Evolutionary conservation across 257 asterid species (phyloP).

Genomic region (Osmanthus fragrans): DNA sequence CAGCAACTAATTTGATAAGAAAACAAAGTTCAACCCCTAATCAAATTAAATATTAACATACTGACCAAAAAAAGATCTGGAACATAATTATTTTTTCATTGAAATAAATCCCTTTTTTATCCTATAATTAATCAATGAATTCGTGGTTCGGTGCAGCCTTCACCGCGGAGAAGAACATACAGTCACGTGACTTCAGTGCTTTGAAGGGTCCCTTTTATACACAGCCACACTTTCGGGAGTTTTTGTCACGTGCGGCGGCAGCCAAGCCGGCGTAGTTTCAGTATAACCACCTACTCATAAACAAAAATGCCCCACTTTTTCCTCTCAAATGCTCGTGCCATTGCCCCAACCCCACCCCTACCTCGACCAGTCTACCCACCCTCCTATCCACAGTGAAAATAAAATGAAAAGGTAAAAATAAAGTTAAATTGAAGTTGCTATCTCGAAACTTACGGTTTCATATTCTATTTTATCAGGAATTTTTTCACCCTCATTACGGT

Average conservation of each 20-base stretch:
- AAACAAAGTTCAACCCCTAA: not conserved
- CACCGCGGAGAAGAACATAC: not conserved
- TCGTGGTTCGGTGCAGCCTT: not conserved
- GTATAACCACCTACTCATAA: not conserved
- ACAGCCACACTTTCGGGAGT: constrained; percentile 3
- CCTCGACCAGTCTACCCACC: not conserved
- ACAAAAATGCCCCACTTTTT: not conserved
- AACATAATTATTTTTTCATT: no score
- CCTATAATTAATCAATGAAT: not conserved
- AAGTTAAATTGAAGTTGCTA: no score
- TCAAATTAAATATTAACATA: no score
- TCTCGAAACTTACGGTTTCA: no score
- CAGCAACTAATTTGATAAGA: not conserved
- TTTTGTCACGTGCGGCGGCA: not conserved
- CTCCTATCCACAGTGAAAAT: not conserved
- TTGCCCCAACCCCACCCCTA: not conserved
- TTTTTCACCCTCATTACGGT: no score
- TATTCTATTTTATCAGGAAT: no score
- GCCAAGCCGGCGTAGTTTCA: not conserved
- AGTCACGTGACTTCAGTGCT: not conserved
- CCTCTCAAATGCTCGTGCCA: not conserved
- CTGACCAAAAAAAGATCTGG: no score
- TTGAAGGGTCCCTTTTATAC: not conserved
- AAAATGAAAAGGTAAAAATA: no score
- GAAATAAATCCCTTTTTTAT: no score